Base-by-base conservation (phyloP, 805 yeast genomes). In the Sugiyamaella boreocaroliniensis region DNA sequence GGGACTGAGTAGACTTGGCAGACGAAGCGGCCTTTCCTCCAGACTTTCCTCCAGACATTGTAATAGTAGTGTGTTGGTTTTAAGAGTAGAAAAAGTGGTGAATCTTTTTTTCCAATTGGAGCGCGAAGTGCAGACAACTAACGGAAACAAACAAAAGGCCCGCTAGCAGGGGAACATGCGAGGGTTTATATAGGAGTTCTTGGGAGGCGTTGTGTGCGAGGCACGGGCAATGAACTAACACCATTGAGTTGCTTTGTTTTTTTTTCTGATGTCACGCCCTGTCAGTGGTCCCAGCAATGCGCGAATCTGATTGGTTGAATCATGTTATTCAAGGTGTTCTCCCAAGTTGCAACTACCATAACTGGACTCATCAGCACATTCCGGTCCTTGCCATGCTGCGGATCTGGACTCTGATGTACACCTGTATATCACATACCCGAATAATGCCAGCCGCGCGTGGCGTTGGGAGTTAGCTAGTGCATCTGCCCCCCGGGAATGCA, bases 21-120 rank as follows among this genome's bases (percentile, higher is more conserved):
- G 95, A 76, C 64, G 95, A 79, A 70, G 96, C 95, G 71, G 97
- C 96, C 79, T 90, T 90, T 71, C 93, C 93, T 68, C 89, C 89
- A 63, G 76, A 72, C 79, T 84, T 83, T 69, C 88, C 88, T 69
- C 88, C 86, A 64, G 92, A 85, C 93, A 86, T 86, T 75, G 48
- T 22, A 4, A 22, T 22, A 22, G 6, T 76, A 32, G 37, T 11
- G 12, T 10, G n/a, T 32, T 32, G 12, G 37, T 32, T 32, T 32
- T 60, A 55, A 55, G 52, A 29, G 40, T 43, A 41, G 12, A 41
- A 37, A 40, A 32, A 20, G 14, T 20, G 15, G 62, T 58, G 55
- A 59, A 59, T 58, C 37, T 52, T 58, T 50, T 58, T 58, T 55
- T 58, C 58, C 57, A 59, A 32, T 50, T 55, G 49, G 48, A 32